Base-by-base conservation (phyloP, 345 rosid genomes). In the Eucalyptus albens region DNA sequence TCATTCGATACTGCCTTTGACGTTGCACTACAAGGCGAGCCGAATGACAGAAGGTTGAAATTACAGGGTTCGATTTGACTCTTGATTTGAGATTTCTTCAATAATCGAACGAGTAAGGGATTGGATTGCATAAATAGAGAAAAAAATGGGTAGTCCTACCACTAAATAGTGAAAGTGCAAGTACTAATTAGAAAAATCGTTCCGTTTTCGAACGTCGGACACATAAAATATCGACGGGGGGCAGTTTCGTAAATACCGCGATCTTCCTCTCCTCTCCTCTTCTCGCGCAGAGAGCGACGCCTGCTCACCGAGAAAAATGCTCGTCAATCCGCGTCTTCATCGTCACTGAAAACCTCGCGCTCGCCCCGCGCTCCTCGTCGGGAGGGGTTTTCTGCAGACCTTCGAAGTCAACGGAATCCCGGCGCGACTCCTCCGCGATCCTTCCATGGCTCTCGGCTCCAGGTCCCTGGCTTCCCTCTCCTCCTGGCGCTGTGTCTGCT, bases 401-500 rank as follows among this genome's bases (percentile, higher is more conserved):
- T 6, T 22, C 47, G 85, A 77, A 40, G 85, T 11, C 29, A n/a
- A 53, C 40, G 51, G 51, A 86, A 88, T 80, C 65, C 47, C 55
- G 59, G 51, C 69, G 3, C 50, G 21, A 40, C 62, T 89, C 88
- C 62, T 89, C 85, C 51, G 85, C 65, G 69, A 42, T 81, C 88
- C 27, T 45, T 55, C 77, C 42, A 88, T 88, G 87, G 31, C 91
- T 42, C 16, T 87, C 69, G 17, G 29, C n/a, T 67, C 17, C 88
- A 11, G 5, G 51, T 82, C 85, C 5, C 80, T 15, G 44, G 85
- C 67, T 89, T 72, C 88, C 72, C 69, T 93, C 21, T 89, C 87
- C 86, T 92, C 56, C 31, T 87, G 50, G 65, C 89, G 42, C 82
- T 93, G 88, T 92, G 91, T 90, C 93, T 91, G 89, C 93, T 96